A percentile compares a stretch with the other conserved stretches of the same genome.
These are phyloP conservation scores for Ophiostoma sp. DNA, from an alignment of 2,329 filamentous ascomycete species.

Conservation along the genomic window DNA sequence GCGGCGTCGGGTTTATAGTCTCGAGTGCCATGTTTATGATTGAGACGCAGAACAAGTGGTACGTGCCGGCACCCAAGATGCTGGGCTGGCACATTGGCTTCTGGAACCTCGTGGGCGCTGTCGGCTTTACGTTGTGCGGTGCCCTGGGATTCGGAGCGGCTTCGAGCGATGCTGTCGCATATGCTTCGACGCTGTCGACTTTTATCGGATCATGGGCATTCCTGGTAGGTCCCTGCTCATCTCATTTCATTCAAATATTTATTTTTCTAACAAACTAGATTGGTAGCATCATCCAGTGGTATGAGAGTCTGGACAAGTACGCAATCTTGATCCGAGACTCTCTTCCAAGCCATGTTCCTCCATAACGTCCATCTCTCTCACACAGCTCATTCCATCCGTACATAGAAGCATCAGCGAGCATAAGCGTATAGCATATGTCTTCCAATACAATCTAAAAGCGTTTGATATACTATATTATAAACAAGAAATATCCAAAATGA, in stretches of 20 bases:
- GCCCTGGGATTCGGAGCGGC: constrained; percentile 47
- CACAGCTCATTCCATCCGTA: neutral
- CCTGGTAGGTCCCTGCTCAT: constrained; percentile 33
- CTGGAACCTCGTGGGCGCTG: constrained; percentile 59
- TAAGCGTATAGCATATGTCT: neutral
- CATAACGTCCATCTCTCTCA: neutral
- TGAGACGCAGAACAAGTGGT: constrained; percentile 62
- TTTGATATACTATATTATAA: neutral
- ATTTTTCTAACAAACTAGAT: constrained; percentile 28
- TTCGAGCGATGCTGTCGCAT: constrained; percentile 39
- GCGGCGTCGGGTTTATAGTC: constrained; percentile 57
- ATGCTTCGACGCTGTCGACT: constrained; percentile 46
- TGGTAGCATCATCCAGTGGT: constrained; percentile 34
- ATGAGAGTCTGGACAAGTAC: constrained; percentile 35
- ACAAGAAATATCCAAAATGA: neutral
- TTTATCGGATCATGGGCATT: constrained; percentile 49
- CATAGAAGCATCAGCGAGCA: neutral
- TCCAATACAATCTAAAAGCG: neutral
- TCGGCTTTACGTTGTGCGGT: constrained; percentile 60
- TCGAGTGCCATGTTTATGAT: constrained; percentile 58
- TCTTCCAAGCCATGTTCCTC: constrained; percentile 15
- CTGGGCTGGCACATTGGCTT: constrained; percentile 63
- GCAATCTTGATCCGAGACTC: constrained; percentile 29
- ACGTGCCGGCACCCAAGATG: constrained; percentile 48
- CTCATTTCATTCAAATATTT: neutral